Evolutionary conservation across 768 basidiomycete genomes (phyloP).

Genomic region (Suillus paluster): DNA sequence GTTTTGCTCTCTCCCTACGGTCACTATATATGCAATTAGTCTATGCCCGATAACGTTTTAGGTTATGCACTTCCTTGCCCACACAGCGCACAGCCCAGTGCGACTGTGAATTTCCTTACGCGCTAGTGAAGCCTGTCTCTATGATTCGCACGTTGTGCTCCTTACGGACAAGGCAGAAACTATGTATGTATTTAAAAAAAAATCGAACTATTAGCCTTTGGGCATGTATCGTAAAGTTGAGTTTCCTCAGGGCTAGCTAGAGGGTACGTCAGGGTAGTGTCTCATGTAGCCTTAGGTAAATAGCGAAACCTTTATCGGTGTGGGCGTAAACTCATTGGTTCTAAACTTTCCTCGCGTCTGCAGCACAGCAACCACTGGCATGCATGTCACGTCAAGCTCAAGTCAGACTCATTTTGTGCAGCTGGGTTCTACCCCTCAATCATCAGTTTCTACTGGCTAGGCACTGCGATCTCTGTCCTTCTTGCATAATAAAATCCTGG

Average conservation of each 20-base stretch:
- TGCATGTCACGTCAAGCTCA: neutral
- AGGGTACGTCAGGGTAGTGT: neutral
- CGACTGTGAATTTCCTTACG: neutral
- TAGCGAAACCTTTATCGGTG: neutral
- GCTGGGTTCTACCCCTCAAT: neutral
- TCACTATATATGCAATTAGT: neutral
- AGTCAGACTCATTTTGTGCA: neutral
- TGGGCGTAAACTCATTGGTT: neutral
- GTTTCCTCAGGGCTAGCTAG: neutral
- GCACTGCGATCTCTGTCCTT: neutral
- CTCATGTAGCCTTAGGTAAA: neutral
- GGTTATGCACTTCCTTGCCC: neutral
- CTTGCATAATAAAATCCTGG: neutral
- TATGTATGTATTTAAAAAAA: neutral
- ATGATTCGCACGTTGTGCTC: neutral
- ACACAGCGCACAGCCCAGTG: neutral
- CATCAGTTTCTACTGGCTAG: neutral
- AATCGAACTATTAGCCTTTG: neutral
- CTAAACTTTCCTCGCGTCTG: conserved; percentile 21
- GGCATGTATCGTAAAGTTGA: neutral
- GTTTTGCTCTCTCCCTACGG: neutral
- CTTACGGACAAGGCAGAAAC: neutral
- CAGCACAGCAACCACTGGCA: conserved; percentile 18
- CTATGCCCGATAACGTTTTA: conserved; percentile 5
- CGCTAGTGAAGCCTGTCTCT: neutral